Evolutionary conservation across 306 rosid genomes (phyloP).

Genomic region (Lagenaria siceraria): DNA sequence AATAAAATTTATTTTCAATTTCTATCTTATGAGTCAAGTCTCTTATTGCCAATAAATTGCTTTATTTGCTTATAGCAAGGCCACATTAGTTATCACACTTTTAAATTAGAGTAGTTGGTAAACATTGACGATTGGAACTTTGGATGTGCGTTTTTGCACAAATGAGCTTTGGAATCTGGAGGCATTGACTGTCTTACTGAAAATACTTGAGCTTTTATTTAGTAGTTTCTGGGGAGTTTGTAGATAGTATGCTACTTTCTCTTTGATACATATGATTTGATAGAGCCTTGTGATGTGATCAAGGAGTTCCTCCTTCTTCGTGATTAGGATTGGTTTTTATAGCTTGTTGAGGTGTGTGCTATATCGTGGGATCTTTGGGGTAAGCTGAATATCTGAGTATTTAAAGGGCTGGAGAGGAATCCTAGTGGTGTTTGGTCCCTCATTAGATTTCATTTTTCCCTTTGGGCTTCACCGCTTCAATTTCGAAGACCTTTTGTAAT

Average conservation of each 20-base stretch:
- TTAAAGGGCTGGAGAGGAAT: too few species aligned
- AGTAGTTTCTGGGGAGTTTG: not conserved
- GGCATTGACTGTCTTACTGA: not conserved
- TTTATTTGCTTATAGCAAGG: not conserved
- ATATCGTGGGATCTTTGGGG: too few species aligned
- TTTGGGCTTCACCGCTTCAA: too few species aligned
- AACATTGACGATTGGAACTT: not conserved
- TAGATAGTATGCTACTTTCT: not conserved
- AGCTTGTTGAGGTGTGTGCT: too few species aligned
- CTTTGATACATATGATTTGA: not conserved
- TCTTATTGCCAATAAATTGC: not conserved
- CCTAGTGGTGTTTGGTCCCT: too few species aligned
- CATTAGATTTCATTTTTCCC: too few species aligned
- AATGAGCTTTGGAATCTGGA: not conserved
- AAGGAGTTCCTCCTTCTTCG: too few species aligned
- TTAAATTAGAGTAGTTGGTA: not conserved
- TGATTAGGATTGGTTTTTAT: too few species aligned
- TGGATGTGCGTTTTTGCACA: not conserved
- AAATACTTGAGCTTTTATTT: not conserved
- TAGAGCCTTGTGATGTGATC: not conserved
- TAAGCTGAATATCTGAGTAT: too few species aligned
- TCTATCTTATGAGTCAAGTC: not conserved
- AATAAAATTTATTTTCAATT: too few species aligned
- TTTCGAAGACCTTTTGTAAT: too few species aligned
- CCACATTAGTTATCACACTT: not conserved